Conservation (phyloP, 2,329 filamentous ascomycete genomes). For the Gnomoniopsis sp. region DNA sequence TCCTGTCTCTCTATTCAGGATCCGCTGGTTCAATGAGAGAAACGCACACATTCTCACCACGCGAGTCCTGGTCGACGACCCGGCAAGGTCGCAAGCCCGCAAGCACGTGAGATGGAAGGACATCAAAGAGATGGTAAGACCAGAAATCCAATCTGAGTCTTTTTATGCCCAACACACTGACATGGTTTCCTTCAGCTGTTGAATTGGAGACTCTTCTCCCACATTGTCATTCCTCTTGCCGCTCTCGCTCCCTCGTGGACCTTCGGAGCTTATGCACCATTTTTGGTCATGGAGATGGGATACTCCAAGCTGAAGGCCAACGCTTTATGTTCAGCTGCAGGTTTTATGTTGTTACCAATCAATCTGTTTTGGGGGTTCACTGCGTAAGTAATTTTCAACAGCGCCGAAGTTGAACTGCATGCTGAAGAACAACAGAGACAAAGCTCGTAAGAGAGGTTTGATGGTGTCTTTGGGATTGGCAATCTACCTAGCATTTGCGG, state of each 20-base stretch:
- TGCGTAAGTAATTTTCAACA: neutral
- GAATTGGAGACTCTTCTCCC: slow-evolving; percentile 51
- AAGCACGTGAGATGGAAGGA: slow-evolving; percentile 29
- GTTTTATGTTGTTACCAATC: slow-evolving; percentile 9
- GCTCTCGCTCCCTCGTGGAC: slow-evolving; percentile 46
- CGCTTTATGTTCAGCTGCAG: slow-evolving; percentile 28
- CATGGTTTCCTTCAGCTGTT: slow-evolving; percentile 30
- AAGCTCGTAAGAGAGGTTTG: neutral
- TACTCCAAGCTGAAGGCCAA: slow-evolving; percentile 47
- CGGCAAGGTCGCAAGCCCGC: slow-evolving; percentile 30
- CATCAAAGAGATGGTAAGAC: slow-evolving; percentile 29
- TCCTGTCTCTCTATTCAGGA: slow-evolving; percentile 5
- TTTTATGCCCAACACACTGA: neutral
- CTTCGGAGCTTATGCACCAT: slow-evolving; percentile 51
- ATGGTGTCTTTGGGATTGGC: slow-evolving; percentile 5
- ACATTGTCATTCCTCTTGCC: slow-evolving; percentile 46
- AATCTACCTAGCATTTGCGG: slow-evolving; percentile 2
- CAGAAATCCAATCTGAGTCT: neutral
- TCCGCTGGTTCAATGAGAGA: slow-evolving; percentile 13
- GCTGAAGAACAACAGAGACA: neutral
- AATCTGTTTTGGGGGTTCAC: slow-evolving; percentile 5
- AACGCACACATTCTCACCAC: slow-evolving; percentile 32
- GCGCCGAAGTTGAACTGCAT: too few relatives aligned
- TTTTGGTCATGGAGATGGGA: slow-evolving; percentile 51
- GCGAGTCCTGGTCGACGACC: slow-evolving; percentile 32